These are phyloP conservation scores for Hymenoscyphus linearis DNA, from an alignment of 2,329 filamentous ascomycete species.

Conservation along the genomic window DNA sequence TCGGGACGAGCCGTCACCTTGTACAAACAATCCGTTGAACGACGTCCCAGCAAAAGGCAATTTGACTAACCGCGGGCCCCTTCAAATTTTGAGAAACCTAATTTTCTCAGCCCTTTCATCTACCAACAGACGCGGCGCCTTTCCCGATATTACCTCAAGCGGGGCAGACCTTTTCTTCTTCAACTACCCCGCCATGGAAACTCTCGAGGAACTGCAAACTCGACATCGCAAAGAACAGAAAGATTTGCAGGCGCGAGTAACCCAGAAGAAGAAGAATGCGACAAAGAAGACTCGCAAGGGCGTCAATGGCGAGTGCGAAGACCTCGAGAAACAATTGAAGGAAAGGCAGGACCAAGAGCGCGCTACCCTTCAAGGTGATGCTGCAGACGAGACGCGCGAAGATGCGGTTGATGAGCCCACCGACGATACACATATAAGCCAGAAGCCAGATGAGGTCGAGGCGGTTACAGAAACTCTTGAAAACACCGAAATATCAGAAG, in stretches of 20 bases:
- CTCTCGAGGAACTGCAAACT: conserved; percentile 70
- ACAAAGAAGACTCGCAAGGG: conserved; percentile 80
- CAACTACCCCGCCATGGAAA: conserved; percentile 35
- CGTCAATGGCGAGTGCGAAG: conserved; percentile 70
- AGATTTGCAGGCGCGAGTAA: conserved; percentile 79
- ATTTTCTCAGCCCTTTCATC: background rate
- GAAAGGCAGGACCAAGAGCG: conserved; percentile 62
- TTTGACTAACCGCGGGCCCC: no score
- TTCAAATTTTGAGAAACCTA: background rate
- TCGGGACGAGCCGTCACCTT: conserved; percentile 2
- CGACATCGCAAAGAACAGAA: conserved; percentile 84
- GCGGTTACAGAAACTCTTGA: conserved; percentile 18
- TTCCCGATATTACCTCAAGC: background rate
- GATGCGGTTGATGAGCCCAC: background rate
- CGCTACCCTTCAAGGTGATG: conserved; percentile 36
- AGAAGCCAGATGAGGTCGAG: conserved; percentile 14
- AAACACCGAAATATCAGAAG: conserved; percentile 21
- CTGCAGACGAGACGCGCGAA: background rate
- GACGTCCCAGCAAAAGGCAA: background rate
- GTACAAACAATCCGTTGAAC: conserved; percentile 17
- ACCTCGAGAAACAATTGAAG: conserved; percentile 60
- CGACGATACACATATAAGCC: conserved; percentile 3
- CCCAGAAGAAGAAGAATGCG: conserved; percentile 93
- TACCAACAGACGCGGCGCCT: background rate
- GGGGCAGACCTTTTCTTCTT: background rate